Conservation (phyloP, 148 eudicot species). For the Heliamphora exappendiculata region DNA sequence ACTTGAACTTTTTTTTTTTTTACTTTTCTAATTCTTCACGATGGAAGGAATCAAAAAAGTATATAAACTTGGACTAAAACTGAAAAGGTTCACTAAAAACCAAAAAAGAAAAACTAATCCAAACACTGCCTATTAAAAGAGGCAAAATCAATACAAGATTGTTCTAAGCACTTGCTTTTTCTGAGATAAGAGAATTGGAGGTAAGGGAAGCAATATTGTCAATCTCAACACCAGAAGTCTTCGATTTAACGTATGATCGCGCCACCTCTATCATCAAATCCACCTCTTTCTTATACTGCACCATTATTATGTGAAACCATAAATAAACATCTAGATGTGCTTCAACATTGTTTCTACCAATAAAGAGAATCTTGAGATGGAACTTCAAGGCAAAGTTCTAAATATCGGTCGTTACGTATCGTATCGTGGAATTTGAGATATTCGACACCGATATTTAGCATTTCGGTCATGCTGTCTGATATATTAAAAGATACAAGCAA, state of each 20-base stretch:
- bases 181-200: constrained; percentile 6
- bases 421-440: too few relatives aligned
- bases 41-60: too few relatives aligned
- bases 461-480: too few relatives aligned
- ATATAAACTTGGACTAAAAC: too few relatives aligned
- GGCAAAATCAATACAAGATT: neutral
- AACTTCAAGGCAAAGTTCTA: neutral
- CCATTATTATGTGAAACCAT: neutral
- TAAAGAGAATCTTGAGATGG: neutral
- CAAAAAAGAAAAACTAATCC: too few relatives aligned
- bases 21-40: too few relatives aligned
- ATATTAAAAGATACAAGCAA: too few relatives aligned
- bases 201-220: constrained; percentile 11
- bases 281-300: constrained; percentile 86
- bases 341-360: neutral
- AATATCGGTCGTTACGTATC: neutral
- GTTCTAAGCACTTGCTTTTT: constrained; percentile 3
- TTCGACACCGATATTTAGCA: too few relatives aligned
- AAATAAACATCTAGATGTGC: neutral
- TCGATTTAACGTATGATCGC: constrained; percentile 39
- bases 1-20: too few relatives aligned
- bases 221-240: constrained; percentile 21
- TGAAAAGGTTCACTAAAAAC: too few relatives aligned
- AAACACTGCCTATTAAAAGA: too few relatives aligned
- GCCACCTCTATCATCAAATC: constrained; percentile 58